phyloP scores from a whole-genome alignment of 805 yeast genomes.

The Jamesozyma spencerorum region DNA sequence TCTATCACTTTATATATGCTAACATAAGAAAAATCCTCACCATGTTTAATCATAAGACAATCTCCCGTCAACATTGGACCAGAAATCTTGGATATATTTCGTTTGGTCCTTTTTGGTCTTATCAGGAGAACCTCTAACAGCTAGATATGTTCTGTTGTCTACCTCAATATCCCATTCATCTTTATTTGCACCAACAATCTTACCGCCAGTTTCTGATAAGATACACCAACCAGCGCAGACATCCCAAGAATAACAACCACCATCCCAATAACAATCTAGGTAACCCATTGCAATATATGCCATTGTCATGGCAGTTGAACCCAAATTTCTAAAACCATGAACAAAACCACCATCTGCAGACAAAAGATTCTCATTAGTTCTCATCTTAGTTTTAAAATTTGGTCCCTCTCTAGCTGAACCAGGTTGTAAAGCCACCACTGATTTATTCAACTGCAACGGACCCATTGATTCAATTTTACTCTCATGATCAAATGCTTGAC shows the following conservation, averaged over 20 bases:
- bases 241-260: constrained; percentile 64
- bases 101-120: constrained; percentile 31
- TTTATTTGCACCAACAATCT: constrained; percentile 45
- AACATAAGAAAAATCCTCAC: neutral
- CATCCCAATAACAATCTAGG: constrained; percentile 59
- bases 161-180: constrained; percentile 42
- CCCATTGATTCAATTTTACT: constrained; percentile 61
- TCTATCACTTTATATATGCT: neutral
- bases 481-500: constrained; percentile 43
- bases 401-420: constrained; percentile 83
- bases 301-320: constrained; percentile 58
- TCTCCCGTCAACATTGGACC: constrained; percentile 43
- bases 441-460: constrained; percentile 77
- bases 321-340: constrained; percentile 60
- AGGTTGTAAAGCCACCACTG: constrained; percentile 82
- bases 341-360: constrained; percentile 85
- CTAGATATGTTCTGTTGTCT: constrained; percentile 45
- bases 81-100: constrained; percentile 41
- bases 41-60: constrained; percentile 30
- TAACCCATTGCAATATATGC: constrained; percentile 52
- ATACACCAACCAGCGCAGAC: constrained; percentile 65
- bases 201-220: constrained; percentile 51
- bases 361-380: constrained; percentile 76
- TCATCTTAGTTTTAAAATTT: constrained; percentile 68
- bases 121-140: constrained; percentile 41